Conservation (phyloP, 208 protist genomes). For the Crithidia bombi region DNA sequence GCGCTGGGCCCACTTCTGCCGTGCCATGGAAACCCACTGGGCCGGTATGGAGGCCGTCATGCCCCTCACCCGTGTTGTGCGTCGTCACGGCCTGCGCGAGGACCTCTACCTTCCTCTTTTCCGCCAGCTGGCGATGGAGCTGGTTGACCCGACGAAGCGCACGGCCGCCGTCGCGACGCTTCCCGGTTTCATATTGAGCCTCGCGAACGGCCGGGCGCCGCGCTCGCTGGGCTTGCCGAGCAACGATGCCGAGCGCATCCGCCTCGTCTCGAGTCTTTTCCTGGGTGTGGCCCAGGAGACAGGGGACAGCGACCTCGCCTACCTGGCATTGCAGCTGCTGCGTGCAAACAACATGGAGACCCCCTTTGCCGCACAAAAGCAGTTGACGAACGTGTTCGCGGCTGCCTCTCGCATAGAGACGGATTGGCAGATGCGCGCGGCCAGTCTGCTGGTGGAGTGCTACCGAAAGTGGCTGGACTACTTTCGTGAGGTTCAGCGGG, state of each 20-base stretch:
- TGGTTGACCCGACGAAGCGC: constrained; percentile 59
- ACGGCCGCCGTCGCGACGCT: constrained; percentile 52
- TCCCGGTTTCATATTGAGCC: constrained; percentile 71
- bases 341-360: constrained; percentile 78
- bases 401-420: constrained; percentile 73
- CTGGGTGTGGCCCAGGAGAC: constrained; percentile 75
- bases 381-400: constrained; percentile 86
- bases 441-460: constrained; percentile 63
- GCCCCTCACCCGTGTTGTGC: constrained; percentile 61
- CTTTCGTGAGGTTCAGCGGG: constrained; percentile 52
- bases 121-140: constrained; percentile 76
- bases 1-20: constrained; percentile 39
- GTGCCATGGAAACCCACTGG: constrained; percentile 49
- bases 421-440: constrained; percentile 80
- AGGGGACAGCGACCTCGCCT: constrained; percentile 82
- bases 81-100: constrained; percentile 53
- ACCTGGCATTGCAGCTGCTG: constrained; percentile 82
- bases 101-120: constrained; percentile 73
- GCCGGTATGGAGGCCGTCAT: constrained; percentile 62
- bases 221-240: constrained; percentile 57
- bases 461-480: constrained; percentile 75
- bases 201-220: constrained; percentile 81
- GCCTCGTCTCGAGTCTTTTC: constrained; percentile 65
- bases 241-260: constrained; percentile 50
- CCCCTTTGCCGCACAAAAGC: constrained; percentile 80